Evolutionary conservation across 2,329 filamentous ascomycete genomes (phyloP).

Genomic region (Aquanectria penicillioides): DNA sequence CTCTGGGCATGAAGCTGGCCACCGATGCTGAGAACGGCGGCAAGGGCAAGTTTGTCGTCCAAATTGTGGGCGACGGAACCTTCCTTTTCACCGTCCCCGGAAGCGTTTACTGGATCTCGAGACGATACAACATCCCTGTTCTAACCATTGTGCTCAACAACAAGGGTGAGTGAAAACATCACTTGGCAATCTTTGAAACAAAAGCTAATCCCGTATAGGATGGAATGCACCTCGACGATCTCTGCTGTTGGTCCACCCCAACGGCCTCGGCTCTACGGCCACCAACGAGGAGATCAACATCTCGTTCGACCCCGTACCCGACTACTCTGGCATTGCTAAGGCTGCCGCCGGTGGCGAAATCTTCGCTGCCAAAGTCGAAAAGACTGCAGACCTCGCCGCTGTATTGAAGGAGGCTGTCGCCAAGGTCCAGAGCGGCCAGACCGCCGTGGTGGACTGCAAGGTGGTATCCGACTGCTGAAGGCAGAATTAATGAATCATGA

Average conservation of each 20-base stretch:
- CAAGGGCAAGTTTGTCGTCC: slow-evolving; percentile 61
- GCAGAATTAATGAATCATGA: slow-evolving; percentile 21
- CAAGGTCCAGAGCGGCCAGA: slow-evolving; percentile 59
- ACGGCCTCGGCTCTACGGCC: slow-evolving; percentile 63
- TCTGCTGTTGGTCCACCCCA: slow-evolving; percentile 66
- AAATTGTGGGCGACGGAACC: slow-evolving; percentile 67
- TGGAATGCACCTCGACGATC: slow-evolving; percentile 71
- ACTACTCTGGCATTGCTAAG: slow-evolving; percentile 70
- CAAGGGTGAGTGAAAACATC: slow-evolving; percentile 52
- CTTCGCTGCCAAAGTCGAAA: slow-evolving; percentile 59
- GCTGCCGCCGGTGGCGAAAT: slow-evolving; percentile 66
- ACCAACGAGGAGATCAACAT: slow-evolving; percentile 72
- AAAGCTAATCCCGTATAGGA: slow-evolving; percentile 45
- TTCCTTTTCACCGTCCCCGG: slow-evolving; percentile 65
- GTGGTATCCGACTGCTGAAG: slow-evolving; percentile 56
- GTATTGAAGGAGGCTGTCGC: slow-evolving; percentile 62
- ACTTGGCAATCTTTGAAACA: neutral
- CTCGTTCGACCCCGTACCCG: slow-evolving; percentile 66
- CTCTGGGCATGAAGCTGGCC: slow-evolving; percentile 80
- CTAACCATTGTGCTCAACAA: slow-evolving; percentile 67
- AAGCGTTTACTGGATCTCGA: slow-evolving; percentile 66
- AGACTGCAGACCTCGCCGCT: slow-evolving; percentile 56
- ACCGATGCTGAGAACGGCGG: slow-evolving; percentile 53
- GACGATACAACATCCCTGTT: slow-evolving; percentile 63
- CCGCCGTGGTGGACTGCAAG: slow-evolving; percentile 65